phyloP scores from a whole-genome alignment of 306 rosid genomes.

The Castanopsis chinensis region DNA sequence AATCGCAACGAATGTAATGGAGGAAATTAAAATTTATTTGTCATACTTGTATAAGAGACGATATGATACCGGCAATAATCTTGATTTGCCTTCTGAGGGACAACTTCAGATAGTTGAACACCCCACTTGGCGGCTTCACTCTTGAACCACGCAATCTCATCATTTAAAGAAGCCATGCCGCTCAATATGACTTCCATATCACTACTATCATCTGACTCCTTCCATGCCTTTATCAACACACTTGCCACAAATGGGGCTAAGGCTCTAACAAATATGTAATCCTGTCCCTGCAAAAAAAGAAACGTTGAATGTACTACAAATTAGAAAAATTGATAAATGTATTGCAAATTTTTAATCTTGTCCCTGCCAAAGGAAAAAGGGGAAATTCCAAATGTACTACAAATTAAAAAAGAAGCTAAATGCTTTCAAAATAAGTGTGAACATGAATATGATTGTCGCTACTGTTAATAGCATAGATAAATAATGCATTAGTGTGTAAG shows the following conservation, averaged over 20 bases:
- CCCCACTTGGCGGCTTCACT: constrained; percentile 62
- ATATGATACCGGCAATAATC: constrained; percentile 57
- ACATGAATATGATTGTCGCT: too few species aligned
- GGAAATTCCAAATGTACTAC: too few species aligned
- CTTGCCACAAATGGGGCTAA: constrained; percentile 65
- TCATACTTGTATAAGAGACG: neutral
- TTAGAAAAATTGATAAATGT: too few species aligned
- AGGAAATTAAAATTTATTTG: too few species aligned
- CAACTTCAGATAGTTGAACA: constrained; percentile 37
- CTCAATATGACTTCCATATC: constrained; percentile 64
- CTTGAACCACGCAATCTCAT: constrained; percentile 78
- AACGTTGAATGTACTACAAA: too few species aligned
- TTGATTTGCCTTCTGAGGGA: constrained; percentile 47
- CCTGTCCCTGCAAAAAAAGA: constrained; percentile 56
- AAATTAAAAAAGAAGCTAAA: too few species aligned
- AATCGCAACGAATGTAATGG: too few species aligned
- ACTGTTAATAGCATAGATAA: too few species aligned
- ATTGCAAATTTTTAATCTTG: too few species aligned
- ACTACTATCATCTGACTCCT: constrained; percentile 47
- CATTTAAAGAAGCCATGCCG: constrained; percentile 57
- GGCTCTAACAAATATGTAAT: constrained; percentile 69
- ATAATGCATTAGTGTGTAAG: too few species aligned
- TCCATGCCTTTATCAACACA: constrained; percentile 62
- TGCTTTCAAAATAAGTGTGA: too few species aligned
- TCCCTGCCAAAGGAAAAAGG: too few species aligned